These are phyloP conservation scores for Lasiosphaeria ovina DNA, from an alignment of 495 filamentous ascomycete species.

Conservation along the genomic window DNA sequence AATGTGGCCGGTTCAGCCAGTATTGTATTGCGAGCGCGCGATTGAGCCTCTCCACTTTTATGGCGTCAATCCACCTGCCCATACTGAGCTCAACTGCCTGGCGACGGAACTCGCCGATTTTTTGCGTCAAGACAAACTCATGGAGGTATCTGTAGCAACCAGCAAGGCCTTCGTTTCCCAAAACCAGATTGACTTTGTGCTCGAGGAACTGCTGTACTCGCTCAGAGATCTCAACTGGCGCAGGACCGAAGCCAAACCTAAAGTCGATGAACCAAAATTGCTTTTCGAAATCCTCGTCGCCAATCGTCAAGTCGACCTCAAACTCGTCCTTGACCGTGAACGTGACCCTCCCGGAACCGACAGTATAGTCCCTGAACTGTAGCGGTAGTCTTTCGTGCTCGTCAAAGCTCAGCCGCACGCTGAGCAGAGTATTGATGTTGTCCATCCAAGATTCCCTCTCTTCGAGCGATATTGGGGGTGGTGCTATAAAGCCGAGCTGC, in stretches of 20 bases:
- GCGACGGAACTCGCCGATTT: constrained; percentile 72
- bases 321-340: constrained; percentile 83
- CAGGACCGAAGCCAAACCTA: constrained; percentile 75
- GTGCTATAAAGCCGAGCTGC: constrained; percentile 75
- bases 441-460: constrained; percentile 66
- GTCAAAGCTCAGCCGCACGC: constrained; percentile 73
- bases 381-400: constrained; percentile 74
- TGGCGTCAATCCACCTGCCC: constrained; percentile 69
- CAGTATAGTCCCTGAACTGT: constrained; percentile 68
- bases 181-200: constrained; percentile 61
- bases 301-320: constrained; percentile 87
- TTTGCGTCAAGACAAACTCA: constrained; percentile 79
- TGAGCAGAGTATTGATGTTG: constrained; percentile 78
- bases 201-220: constrained; percentile 65
- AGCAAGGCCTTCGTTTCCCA: constrained; percentile 62
- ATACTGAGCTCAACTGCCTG: constrained; percentile 69
- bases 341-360: constrained; percentile 78
- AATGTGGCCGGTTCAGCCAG: constrained; percentile 62
- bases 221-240: constrained; percentile 55
- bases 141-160: constrained; percentile 85
- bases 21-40: constrained; percentile 85
- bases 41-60: constrained; percentile 72
- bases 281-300: constrained; percentile 70
- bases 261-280: constrained; percentile 95
- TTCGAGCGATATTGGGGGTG: constrained; percentile 62